Evolutionary conservation across 2,329 filamentous ascomycete species (phyloP), one percentile per base, ranked within the genome.

Genomic region (Colletotrichum sansevieriae): DNA sequence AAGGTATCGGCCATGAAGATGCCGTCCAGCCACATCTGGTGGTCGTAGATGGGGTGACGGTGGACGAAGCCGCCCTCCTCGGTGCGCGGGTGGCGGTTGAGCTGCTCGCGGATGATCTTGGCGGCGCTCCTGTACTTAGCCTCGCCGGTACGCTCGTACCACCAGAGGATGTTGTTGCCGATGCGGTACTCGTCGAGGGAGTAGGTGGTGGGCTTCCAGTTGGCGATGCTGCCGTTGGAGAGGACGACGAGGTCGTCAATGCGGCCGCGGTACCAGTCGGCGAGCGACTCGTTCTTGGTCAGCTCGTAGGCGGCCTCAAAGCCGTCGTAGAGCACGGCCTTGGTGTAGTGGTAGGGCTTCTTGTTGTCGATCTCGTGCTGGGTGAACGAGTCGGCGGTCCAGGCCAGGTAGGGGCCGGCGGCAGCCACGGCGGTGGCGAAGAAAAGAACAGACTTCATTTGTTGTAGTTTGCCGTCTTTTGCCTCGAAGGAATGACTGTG

Each of bases 21-120:
- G 2, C 87, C 87, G 71, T 87, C 85, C 0, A 88, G 80, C 86
- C 86, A 88, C 85, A 87, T 87, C 72, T 88, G 84, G 71, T 86
- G 80, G 13, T 78, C 80, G 70, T 86, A 87, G 4, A 78, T 76
- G 37, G 83, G 76, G 55, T 37, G 39, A 3, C 77, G 73, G 72
- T 88, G 86, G 84, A 85, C 88, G 78, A 88, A 87, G 2, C 86
- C 86, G n/a, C 86, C 86, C 1, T 79, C 74, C 0, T 81, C 74
- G 0, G 83, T 88, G 12, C 86, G 80, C 5, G 84, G 84, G 70
- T 86, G 84, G 44, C 78, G 75, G 70, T 86, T 75, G 10, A 88
- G 73, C 71, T 85, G 83, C n/a, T 77, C 72, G 12, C 83, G 78
- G 51, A 88, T 78, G 9, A 79, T 78, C 5, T 80, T 80, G 4